phyloP scores from a whole-genome alignment of 2,329 filamentous ascomycete genomes.

The Paraphoma chrysanthemicola region DNA sequence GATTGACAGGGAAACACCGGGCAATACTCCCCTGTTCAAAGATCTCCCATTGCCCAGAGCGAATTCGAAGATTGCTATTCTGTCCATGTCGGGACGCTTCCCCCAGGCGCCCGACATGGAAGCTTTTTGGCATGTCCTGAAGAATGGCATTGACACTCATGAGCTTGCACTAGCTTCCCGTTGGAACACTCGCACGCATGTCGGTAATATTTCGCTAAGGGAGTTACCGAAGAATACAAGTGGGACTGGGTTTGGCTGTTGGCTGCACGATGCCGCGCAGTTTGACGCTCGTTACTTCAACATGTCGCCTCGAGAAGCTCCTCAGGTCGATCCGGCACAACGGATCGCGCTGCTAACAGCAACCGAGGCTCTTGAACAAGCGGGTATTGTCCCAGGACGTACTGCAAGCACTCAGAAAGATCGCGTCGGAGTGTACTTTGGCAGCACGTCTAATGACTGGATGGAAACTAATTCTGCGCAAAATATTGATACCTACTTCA shows the following conservation, averaged over 20 bases:
- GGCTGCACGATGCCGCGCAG: slow-evolving; percentile 28
- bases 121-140: slow-evolving; percentile 44
- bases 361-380: slow-evolving; percentile 34
- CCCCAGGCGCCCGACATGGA: slow-evolving; percentile 34
- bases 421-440: slow-evolving; percentile 43
- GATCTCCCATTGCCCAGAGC: not conserved
- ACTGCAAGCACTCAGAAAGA: slow-evolving; percentile 27
- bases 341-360: slow-evolving; percentile 23
- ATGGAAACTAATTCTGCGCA: slow-evolving; percentile 21
- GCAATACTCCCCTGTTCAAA: not conserved
- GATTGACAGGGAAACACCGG: not conserved
- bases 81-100: slow-evolving; percentile 48
- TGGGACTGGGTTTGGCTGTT: slow-evolving; percentile 30
- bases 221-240: slow-evolving; percentile 19
- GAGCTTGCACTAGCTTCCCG: slow-evolving; percentile 6
- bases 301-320: slow-evolving; percentile 37
- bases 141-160: no score
- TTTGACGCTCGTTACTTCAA: slow-evolving; percentile 40
- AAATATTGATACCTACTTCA: slow-evolving; percentile 60
- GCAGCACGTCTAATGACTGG: slow-evolving; percentile 40
- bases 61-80: slow-evolving; percentile 15
- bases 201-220: slow-evolving; percentile 24
- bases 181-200: slow-evolving; percentile 35
- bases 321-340: slow-evolving; percentile 30
- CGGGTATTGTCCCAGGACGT: slow-evolving; percentile 32